Evolutionary conservation across 352 stramenopile species (phyloP).

Genomic region (Peronospora farinosa): DNA sequence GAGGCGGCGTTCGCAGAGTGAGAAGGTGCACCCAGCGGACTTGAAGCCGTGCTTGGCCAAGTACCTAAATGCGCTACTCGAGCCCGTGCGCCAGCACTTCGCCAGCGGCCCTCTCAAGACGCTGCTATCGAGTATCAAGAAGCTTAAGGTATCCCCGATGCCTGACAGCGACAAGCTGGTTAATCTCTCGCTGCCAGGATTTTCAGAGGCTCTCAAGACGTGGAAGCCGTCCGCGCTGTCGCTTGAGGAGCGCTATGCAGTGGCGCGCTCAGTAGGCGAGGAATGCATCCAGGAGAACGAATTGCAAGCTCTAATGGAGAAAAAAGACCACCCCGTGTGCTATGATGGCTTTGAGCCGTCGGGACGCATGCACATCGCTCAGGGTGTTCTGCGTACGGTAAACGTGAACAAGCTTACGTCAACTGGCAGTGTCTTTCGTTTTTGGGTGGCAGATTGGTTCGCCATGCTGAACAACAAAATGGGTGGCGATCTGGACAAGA

Average conservation of each 20-base stretch:
- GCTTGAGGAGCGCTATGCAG: slow-evolving; percentile 72
- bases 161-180: slow-evolving; percentile 70
- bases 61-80: slow-evolving; percentile 91
- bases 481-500: slow-evolving; percentile 96
- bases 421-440: slow-evolving; percentile 94
- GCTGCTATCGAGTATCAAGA: slow-evolving; percentile 92
- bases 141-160: slow-evolving; percentile 63
- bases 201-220: slow-evolving; percentile 50
- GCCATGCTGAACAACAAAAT: slow-evolving; percentile 99
- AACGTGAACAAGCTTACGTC: slow-evolving; percentile 94
- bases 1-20: slow-evolving; percentile 87
- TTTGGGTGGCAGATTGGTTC: slow-evolving; percentile 99
- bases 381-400: slow-evolving; percentile 94
- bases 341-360: slow-evolving; percentile 99
- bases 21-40: slow-evolving; percentile 94
- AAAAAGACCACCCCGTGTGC: slow-evolving; percentile 86
- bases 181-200: slow-evolving; percentile 53
- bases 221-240: slow-evolving; percentile 76
- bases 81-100: slow-evolving; percentile 97
- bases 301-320: slow-evolving; percentile 72
- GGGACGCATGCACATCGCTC: slow-evolving; percentile 99
- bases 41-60: slow-evolving; percentile 92
- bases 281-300: slow-evolving; percentile 92
- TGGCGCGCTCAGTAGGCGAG: slow-evolving; percentile 85
- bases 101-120: slow-evolving; percentile 90